These are phyloP conservation scores for Akanthomyces dipterigenus DNA, from an alignment of 2,329 filamentous ascomycete species.

Conservation along the genomic window DNA sequence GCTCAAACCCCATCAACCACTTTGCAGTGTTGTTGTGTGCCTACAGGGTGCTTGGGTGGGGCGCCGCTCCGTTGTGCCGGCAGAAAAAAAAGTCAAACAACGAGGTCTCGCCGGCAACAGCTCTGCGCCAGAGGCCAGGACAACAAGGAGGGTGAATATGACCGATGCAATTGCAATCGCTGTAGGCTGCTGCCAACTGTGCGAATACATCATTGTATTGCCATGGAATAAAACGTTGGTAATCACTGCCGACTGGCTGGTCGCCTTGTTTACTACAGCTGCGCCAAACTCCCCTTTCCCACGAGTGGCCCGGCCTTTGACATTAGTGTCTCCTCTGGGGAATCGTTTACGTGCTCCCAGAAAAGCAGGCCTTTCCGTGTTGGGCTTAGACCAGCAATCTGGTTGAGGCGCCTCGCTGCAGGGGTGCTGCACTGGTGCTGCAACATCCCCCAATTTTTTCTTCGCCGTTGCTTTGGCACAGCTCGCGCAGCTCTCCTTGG, in stretches of 20 bases:
- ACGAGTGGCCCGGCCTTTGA: not conserved
- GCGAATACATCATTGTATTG: no score
- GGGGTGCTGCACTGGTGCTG: constrained; percentile 16
- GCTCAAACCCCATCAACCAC: constrained; percentile 19
- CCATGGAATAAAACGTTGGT: not conserved
- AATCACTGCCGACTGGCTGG: not conserved
- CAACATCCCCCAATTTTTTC: constrained; percentile 11
- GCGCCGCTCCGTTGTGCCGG: constrained; percentile 2
- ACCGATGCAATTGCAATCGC: not conserved
- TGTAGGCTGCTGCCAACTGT: not conserved
- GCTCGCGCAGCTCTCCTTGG: not conserved
- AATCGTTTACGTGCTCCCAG: not conserved
- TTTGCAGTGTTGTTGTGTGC: constrained; percentile 8
- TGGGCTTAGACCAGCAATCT: constrained; percentile 31
- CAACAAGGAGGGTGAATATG: not conserved
- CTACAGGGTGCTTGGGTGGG: constrained; percentile 1
- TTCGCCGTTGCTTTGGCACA: not conserved
- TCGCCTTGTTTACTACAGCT: not conserved
- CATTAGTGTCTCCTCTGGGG: not conserved
- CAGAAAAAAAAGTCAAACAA: not conserved
- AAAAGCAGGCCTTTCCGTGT: constrained; percentile 14
- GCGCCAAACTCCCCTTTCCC: constrained; percentile 10
- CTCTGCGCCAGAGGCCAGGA: not conserved
- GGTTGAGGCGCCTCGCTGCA: constrained; percentile 34
- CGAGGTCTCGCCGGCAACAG: not conserved